phyloP scores from a whole-genome alignment of 768 basidiomycete species.

The Boletus tomentosulus region DNA sequence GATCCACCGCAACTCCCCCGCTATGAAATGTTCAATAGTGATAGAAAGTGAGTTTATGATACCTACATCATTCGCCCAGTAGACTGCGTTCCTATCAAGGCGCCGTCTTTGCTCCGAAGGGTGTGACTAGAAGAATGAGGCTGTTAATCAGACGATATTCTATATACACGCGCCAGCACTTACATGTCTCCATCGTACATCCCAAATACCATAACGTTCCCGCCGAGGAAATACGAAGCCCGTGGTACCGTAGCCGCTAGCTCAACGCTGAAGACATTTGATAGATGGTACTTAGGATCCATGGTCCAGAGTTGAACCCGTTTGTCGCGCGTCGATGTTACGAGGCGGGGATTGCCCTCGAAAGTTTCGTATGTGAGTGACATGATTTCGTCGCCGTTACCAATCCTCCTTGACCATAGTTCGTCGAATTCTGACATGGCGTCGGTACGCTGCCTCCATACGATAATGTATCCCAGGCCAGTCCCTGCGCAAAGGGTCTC shows the following conservation, averaged over 20 bases:
- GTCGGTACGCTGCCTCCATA: conserved; percentile 2
- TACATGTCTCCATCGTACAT: conserved; percentile 3
- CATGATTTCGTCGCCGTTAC: conserved; percentile 10
- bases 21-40: not conserved
- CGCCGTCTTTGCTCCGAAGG: not conserved
- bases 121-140: not conserved
- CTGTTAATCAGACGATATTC: not conserved
- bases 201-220: not conserved
- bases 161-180: not conserved
- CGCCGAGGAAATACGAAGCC: not conserved
- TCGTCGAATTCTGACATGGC: conserved; percentile 1
- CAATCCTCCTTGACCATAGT: not conserved
- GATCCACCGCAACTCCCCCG: not conserved
- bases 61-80: not conserved
- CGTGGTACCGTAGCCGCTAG: not conserved
- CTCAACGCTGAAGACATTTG: not conserved
- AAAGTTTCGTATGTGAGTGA: not conserved
- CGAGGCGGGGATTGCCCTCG: not conserved
- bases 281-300: not conserved
- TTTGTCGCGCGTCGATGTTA: not conserved
- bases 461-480: conserved; percentile 1
- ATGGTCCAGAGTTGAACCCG: not conserved
- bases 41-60: not conserved
- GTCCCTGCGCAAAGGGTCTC: conserved; percentile 5
- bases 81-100: not conserved